A percentile compares a stretch with the other conserved stretches of the same genome.
These are phyloP conservation scores for Xylariaceae sp. DNA, from an alignment of 2,329 filamentous ascomycete genomes.

Conservation along the genomic window DNA sequence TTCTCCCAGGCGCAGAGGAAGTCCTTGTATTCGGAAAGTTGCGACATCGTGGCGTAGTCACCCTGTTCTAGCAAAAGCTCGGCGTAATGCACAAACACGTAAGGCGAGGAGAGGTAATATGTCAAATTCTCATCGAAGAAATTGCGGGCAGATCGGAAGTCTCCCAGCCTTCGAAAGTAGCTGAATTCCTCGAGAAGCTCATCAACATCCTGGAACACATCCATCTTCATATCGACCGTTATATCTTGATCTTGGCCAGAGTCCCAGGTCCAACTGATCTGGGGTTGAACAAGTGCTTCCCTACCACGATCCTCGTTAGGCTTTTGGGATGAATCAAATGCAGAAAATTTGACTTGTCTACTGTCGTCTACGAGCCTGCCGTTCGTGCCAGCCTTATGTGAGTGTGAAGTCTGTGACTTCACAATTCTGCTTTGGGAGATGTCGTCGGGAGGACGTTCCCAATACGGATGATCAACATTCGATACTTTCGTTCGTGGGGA, in stretches of 20 bases:
- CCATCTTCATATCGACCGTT: background rate
- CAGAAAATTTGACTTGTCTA: too few species aligned
- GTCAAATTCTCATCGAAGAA: background rate
- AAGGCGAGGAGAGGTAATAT: background rate
- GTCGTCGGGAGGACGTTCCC: too few species aligned
- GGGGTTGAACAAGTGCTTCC: too few species aligned
- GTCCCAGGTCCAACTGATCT: too few species aligned
- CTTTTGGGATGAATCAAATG: too few species aligned
- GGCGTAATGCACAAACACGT: constrained; percentile 1
- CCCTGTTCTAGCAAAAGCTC: constrained; percentile 2
- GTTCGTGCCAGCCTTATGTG: too few species aligned
- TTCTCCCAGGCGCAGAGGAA: background rate
- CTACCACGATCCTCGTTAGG: too few species aligned
- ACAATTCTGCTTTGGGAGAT: too few species aligned
- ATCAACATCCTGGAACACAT: background rate
- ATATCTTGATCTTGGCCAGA: background rate
- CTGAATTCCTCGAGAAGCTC: background rate
- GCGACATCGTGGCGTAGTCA: background rate
- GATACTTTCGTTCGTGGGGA: too few species aligned
- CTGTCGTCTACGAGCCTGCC: too few species aligned
- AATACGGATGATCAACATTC: too few species aligned
- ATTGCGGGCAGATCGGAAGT: background rate
- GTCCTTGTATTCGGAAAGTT: background rate
- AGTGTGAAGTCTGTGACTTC: too few species aligned
- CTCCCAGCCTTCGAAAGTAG: constrained; percentile 1